These are phyloP conservation scores for Eryngium alpinum DNA, from an alignment of 140 eudicot species.

Conservation along the genomic window DNA sequence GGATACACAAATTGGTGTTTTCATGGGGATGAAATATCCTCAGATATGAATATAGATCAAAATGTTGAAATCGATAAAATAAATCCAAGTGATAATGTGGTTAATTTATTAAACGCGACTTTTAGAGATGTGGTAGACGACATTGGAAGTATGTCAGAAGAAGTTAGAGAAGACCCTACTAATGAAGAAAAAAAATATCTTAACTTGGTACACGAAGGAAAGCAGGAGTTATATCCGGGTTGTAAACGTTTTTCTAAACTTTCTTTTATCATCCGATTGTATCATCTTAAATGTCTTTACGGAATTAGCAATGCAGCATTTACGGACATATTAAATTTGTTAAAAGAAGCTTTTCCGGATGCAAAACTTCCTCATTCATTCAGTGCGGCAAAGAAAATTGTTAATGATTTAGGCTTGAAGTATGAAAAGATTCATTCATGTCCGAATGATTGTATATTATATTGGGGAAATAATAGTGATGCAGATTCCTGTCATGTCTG, in stretches of 20 bases:
- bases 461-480: background rate
- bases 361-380: background rate
- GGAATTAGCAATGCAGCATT: background rate
- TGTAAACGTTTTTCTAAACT: background rate
- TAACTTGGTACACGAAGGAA: background rate
- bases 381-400: background rate
- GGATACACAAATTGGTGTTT: background rate
- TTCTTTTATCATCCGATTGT: background rate
- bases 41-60: too few relatives aligned
- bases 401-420: background rate
- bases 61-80: too few relatives aligned
- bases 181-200: background rate
- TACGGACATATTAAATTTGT: background rate
- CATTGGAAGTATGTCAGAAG: too few relatives aligned
- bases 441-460: background rate
- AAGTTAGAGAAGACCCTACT: background rate
- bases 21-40: background rate
- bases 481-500: background rate
- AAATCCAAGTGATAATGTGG: too few relatives aligned
- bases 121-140: too few relatives aligned
- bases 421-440: background rate
- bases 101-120: too few relatives aligned
- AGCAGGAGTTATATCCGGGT: background rate
- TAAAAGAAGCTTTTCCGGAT: background rate
- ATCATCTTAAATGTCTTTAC: background rate